These are phyloP conservation scores for Geranium brycei DNA, from an alignment of 345 rosid species.

Conservation along the genomic window DNA sequence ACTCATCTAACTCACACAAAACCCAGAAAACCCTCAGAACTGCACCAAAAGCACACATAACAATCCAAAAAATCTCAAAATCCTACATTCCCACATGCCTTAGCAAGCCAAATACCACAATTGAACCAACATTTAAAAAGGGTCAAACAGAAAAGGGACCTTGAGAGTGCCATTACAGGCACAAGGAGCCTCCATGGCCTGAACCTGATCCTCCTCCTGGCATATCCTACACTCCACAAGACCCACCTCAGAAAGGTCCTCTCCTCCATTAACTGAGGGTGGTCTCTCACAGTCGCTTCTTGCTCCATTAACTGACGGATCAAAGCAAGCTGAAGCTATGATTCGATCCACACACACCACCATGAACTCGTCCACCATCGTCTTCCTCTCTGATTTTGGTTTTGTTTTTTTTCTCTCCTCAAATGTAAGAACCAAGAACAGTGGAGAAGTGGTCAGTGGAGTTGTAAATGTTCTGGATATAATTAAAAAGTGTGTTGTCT, in stretches of 20 bases:
- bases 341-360: constrained; percentile 26
- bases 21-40: not conserved
- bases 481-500: too few species aligned
- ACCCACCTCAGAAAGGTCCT: constrained; percentile 14
- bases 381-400: not conserved
- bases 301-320: constrained; percentile 9
- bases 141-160: constrained; percentile 18
- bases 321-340: constrained; percentile 27
- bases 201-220: constrained; percentile 43
- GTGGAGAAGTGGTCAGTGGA: too few species aligned
- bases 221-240: constrained; percentile 57
- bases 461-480: too few species aligned
- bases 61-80: not conserved
- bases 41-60: too few species aligned
- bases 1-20: not conserved
- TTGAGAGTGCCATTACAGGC: constrained; percentile 58
- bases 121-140: not conserved
- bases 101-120: not conserved
- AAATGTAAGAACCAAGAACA: too few species aligned
- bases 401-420: too few species aligned
- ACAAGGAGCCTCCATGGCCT: constrained; percentile 52
- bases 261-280: constrained; percentile 9
- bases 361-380: constrained; percentile 37
- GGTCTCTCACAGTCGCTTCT: not conserved
- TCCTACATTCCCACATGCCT: not conserved